Conservation (phyloP, 805 yeast genomes). For the Candida sithepensis region DNA sequence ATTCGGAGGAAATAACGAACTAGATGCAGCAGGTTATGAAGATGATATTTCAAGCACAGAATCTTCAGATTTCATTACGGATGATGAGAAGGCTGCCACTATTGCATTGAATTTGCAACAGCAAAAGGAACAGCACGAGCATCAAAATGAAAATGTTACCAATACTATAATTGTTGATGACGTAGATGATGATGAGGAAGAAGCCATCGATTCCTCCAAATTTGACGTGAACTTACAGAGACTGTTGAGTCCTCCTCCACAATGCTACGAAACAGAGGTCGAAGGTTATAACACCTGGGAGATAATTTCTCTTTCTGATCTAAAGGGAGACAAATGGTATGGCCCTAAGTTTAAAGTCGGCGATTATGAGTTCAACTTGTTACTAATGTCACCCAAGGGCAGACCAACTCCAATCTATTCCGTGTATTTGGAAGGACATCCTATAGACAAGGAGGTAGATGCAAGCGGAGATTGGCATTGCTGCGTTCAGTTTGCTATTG, state of each 20-base stretch:
- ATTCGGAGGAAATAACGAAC: background rate
- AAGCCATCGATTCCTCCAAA: conserved; percentile 19
- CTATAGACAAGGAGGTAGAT: conserved; percentile 18
- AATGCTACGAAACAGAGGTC: conserved; percentile 29
- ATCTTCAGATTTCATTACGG: conserved; percentile 21
- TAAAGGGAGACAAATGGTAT: conserved; percentile 31
- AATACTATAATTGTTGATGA: background rate
- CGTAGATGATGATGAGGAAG: background rate
- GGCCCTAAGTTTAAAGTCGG: conserved; percentile 55
- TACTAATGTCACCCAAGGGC: conserved; percentile 72
- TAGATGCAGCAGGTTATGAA: conserved; percentile 13
- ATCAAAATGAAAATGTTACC: background rate
- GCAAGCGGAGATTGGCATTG: conserved; percentile 61
- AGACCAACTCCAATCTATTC: conserved; percentile 60
- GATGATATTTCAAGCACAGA: conserved; percentile 22
- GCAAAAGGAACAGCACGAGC: conserved; percentile 2
- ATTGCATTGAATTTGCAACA: conserved; percentile 1
- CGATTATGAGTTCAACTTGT: conserved; percentile 56
- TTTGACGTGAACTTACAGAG: conserved; percentile 16
- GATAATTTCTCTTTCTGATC: conserved; percentile 30
- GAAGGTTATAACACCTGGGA: conserved; percentile 38
- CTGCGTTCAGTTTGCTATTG: conserved; percentile 89
- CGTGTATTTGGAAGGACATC: conserved; percentile 73
- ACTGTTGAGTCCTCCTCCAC: conserved; percentile 25
- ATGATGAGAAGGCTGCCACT: conserved; percentile 12